phyloP scores from a whole-genome alignment of 2,329 filamentous ascomycete genomes.

The Massarina eburnea region DNA sequence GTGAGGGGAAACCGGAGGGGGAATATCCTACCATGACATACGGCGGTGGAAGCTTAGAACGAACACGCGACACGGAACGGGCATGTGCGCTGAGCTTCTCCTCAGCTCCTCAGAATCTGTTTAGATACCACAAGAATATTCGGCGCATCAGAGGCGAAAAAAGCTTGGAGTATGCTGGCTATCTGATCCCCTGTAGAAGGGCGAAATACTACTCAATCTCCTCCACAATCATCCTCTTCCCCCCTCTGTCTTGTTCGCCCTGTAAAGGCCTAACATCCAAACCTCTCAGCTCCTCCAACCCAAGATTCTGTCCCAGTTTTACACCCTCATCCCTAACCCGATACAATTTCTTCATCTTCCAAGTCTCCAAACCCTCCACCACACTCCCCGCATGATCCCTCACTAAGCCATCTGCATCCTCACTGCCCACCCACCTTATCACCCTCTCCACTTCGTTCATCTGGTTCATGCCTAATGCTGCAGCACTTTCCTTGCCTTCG shows the following conservation, averaged over 20 bases:
- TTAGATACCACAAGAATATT: conserved; percentile 16
- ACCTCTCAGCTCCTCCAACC: conserved; percentile 48
- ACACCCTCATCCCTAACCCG: conserved; percentile 36
- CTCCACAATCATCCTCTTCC: conserved; percentile 51
- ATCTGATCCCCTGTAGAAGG: not conserved
- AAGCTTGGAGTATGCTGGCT: conserved; percentile 2
- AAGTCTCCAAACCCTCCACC: conserved; percentile 66
- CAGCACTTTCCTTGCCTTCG: conserved; percentile 39
- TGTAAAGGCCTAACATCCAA: conserved; percentile 44
- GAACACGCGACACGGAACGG: not conserved
- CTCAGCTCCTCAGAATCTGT: conserved; percentile 6
- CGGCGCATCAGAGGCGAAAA: conserved; percentile 10
- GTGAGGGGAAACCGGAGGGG: not conserved
- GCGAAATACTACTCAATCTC: conserved; percentile 58
- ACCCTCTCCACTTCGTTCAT: conserved; percentile 64
- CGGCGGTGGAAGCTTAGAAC: not conserved
- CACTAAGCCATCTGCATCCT: conserved; percentile 70
- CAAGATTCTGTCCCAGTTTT: conserved; percentile 24
- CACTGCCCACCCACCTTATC: conserved; percentile 63
- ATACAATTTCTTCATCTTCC: conserved; percentile 58
- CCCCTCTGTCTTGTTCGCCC: conserved; percentile 31
- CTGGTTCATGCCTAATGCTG: conserved; percentile 58
- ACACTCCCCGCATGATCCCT: conserved; percentile 67
- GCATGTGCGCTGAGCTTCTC: not conserved
- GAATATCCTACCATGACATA: not conserved